Conservation (phyloP, 805 yeast species). For the Pichia kluyveri region DNA sequence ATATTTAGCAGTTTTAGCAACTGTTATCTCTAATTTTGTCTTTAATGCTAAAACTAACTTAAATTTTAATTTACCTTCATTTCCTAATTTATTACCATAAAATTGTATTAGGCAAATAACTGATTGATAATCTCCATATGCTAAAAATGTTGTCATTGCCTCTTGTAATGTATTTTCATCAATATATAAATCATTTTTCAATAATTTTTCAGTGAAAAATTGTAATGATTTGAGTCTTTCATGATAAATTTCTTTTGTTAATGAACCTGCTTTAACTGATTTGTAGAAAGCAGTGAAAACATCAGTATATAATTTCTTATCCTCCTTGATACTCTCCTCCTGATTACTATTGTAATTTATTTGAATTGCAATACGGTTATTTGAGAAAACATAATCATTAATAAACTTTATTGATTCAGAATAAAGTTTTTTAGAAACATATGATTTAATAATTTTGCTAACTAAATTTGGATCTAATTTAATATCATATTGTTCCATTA, state of each 20-base stretch:
- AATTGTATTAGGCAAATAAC: conserved; percentile 19
- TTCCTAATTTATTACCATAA: conserved; percentile 12
- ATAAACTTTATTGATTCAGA: conserved; percentile 26
- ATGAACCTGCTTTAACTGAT: conserved; percentile 3
- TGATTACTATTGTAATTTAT: neutral
- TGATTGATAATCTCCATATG: conserved; percentile 18
- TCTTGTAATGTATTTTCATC: conserved; percentile 7
- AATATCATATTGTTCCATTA: conserved; percentile 25
- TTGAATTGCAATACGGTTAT: conserved; percentile 8
- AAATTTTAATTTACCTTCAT: conserved; percentile 7
- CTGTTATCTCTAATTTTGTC: conserved; percentile 13
- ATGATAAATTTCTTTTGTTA: conserved; percentile 2
- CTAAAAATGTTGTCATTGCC: conserved; percentile 15
- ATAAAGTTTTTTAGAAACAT: conserved; percentile 21
- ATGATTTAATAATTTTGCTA: conserved; percentile 29
- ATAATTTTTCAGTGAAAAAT: conserved; percentile 11
- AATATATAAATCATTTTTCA: conserved; percentile 3
- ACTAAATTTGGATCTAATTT: conserved; percentile 29
- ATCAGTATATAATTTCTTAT: conserved; percentile 6
- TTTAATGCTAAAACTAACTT: conserved; percentile 13
- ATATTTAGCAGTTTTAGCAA: conserved; percentile 17
- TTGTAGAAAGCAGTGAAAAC: conserved; percentile 7
- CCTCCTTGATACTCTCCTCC: neutral
- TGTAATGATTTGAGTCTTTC: conserved; percentile 12
- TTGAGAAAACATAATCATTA: conserved; percentile 18